Evolutionary conservation across 1,284 basidiomycete genomes (phyloP).

Genomic region (Puccinia brachypodii): DNA sequence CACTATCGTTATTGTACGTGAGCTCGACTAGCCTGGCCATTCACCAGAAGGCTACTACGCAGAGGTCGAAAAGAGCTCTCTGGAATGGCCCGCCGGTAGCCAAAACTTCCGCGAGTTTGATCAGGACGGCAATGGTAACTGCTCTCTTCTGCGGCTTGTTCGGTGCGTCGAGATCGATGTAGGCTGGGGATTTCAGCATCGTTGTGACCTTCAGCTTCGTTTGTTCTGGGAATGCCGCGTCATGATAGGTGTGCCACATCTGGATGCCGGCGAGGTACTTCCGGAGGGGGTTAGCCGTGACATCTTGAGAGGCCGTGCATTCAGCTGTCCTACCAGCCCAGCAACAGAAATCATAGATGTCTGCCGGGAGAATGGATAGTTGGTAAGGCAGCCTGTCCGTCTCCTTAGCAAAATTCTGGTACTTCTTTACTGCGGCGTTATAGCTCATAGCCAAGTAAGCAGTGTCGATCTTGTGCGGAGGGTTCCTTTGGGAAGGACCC

Average conservation of each 20-base stretch:
- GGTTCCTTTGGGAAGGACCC: too few relatives aligned
- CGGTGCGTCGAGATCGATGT: not conserved
- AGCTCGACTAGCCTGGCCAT: not conserved
- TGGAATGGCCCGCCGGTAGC: not conserved
- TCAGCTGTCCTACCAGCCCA: not conserved
- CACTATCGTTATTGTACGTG: not conserved
- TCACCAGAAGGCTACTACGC: not conserved
- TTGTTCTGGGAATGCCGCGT: not conserved
- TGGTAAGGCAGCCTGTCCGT: not conserved
- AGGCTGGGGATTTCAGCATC: not conserved
- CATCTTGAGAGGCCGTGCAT: not conserved
- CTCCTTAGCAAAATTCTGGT: not conserved
- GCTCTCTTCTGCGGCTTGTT: not conserved
- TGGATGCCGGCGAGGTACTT: not conserved
- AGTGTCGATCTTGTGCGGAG: too few relatives aligned
- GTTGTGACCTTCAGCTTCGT: not conserved
- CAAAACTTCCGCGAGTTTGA: not conserved
- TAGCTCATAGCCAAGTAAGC: too few relatives aligned
- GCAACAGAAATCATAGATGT: not conserved
- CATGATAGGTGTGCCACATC: not conserved
- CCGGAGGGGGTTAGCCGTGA: not conserved
- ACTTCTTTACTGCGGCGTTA: not conserved
- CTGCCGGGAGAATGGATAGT: not conserved
- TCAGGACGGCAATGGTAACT: not conserved
- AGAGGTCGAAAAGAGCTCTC: not conserved